phyloP scores from a whole-genome alignment of 2,329 filamentous ascomycete genomes.

The Epichloe scottii region DNA sequence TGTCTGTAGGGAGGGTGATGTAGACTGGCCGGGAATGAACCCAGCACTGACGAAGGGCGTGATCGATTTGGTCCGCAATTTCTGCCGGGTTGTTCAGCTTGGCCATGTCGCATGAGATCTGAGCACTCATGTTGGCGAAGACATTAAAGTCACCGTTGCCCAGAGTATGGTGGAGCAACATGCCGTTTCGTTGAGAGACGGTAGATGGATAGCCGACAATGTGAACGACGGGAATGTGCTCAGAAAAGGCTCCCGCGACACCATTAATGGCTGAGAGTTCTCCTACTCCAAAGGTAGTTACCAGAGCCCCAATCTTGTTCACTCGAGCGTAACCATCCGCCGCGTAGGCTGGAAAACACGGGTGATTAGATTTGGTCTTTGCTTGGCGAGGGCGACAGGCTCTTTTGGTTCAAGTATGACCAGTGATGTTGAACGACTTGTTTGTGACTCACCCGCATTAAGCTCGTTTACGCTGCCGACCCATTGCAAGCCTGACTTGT shows the following conservation, averaged over 20 bases:
- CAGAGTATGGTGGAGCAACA: constrained; percentile 54
- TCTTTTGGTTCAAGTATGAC: neutral
- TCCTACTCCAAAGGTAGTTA: constrained; percentile 68
- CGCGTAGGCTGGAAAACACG: constrained; percentile 45
- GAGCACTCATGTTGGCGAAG: constrained; percentile 64
- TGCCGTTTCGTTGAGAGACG: constrained; percentile 32
- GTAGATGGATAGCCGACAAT: constrained; percentile 45
- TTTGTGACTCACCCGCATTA: constrained; percentile 45
- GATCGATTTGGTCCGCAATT: constrained; percentile 64
- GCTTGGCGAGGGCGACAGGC: neutral
- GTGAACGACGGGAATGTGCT: constrained; percentile 60
- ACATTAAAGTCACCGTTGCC: constrained; percentile 72
- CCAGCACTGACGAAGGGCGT: constrained; percentile 63
- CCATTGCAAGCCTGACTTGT: constrained; percentile 46
- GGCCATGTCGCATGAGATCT: constrained; percentile 59
- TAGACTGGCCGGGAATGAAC: constrained; percentile 68
- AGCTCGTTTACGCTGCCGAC: constrained; percentile 61
- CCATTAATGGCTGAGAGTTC: constrained; percentile 65
- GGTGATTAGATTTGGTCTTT: constrained; percentile 7
- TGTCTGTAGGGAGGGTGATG: constrained; percentile 70
- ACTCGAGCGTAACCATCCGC: constrained; percentile 70
- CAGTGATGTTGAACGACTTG: neutral
- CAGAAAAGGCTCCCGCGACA: constrained; percentile 60
- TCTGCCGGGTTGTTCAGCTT: constrained; percentile 58
- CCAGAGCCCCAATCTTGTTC: constrained; percentile 54